These are phyloP conservation scores for Aspergillus viridinutans DNA, from an alignment of 2,329 filamentous ascomycete species.

Conservation along the genomic window DNA sequence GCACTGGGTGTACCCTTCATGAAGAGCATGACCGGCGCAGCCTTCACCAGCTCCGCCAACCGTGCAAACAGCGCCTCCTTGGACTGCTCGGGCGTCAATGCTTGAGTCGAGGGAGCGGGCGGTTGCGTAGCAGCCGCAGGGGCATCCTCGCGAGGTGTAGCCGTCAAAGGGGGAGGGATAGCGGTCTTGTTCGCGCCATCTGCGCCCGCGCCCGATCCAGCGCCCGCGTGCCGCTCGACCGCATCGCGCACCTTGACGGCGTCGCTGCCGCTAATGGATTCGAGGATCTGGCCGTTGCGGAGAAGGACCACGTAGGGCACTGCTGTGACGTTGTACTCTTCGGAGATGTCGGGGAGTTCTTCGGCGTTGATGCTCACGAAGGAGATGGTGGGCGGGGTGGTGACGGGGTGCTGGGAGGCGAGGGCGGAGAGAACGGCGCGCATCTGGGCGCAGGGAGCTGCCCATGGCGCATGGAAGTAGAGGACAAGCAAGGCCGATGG, in stretches of 20 bases:
- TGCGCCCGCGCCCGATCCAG: slow-evolving; percentile 25
- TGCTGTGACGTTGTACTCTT: slow-evolving; percentile 88
- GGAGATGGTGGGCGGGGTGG: slow-evolving; percentile 62
- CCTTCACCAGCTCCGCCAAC: slow-evolving; percentile 81
- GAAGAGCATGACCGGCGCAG: slow-evolving; percentile 96
- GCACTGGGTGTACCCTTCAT: slow-evolving; percentile 93
- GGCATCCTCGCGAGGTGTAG: slow-evolving; percentile 35
- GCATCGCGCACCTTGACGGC: slow-evolving; percentile 77
- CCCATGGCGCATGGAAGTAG: slow-evolving; percentile 97
- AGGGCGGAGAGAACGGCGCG: slow-evolving; percentile 78
- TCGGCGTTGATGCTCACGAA: slow-evolving; percentile 95
- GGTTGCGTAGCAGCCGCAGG: slow-evolving; percentile 28
- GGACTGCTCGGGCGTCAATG: slow-evolving; percentile 47
- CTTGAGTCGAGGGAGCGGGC: slow-evolving; percentile 20
- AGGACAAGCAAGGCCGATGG: slow-evolving; percentile 71
- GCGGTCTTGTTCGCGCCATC: slow-evolving; percentile 30
- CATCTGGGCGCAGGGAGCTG: slow-evolving; percentile 94
- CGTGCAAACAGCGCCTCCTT: slow-evolving; percentile 84
- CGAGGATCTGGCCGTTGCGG: slow-evolving; percentile 68
- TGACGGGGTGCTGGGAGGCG: slow-evolving; percentile 75
- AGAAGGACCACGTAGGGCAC: slow-evolving; percentile 89
- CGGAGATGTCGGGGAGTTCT: slow-evolving; percentile 85
- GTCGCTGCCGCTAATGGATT: slow-evolving; percentile 86
- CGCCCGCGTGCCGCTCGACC: slow-evolving; percentile 74
- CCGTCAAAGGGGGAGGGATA: slow-evolving; percentile 39